Conservation (phyloP, 306 rosid genomes). For the Styphnolobium japonicum region DNA sequence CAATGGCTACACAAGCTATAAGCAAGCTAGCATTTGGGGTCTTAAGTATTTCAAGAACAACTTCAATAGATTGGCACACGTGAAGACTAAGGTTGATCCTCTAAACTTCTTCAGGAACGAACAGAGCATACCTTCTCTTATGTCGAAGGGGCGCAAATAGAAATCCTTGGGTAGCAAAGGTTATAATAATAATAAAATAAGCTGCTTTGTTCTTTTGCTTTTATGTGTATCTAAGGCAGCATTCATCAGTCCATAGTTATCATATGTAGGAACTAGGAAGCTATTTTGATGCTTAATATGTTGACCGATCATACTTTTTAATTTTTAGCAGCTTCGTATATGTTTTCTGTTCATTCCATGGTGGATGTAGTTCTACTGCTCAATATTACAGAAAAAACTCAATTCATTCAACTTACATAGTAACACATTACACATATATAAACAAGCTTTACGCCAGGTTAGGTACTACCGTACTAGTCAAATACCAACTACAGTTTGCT, state of each 20-base stretch:
- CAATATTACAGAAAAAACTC: no score
- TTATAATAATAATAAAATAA: background rate
- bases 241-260: background rate
- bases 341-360: background rate
- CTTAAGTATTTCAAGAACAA: conserved; percentile 30
- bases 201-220: background rate
- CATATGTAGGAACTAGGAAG: background rate
- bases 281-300: background rate
- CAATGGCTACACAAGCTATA: conserved; percentile 27
- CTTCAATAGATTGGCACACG: conserved; percentile 19
- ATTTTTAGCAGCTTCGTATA: background rate
- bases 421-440: no score
- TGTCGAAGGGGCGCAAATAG: background rate
- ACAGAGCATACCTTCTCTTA: conserved; percentile 31
- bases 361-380: no score
- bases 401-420: no score
- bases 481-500: no score
- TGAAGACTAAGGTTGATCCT: conserved; percentile 36
- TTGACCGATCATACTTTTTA: background rate
- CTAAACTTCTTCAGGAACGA: conserved; percentile 31
- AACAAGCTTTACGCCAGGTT: no score
- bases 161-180: background rate
- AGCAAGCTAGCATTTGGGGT: conserved; percentile 38
- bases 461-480: no score
- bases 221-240: background rate